Evolutionary conservation across 371 early-diverging fungal species (phyloP), one percentile per base, ranked within the genome.

Genomic region (Mortierella sp.): DNA sequence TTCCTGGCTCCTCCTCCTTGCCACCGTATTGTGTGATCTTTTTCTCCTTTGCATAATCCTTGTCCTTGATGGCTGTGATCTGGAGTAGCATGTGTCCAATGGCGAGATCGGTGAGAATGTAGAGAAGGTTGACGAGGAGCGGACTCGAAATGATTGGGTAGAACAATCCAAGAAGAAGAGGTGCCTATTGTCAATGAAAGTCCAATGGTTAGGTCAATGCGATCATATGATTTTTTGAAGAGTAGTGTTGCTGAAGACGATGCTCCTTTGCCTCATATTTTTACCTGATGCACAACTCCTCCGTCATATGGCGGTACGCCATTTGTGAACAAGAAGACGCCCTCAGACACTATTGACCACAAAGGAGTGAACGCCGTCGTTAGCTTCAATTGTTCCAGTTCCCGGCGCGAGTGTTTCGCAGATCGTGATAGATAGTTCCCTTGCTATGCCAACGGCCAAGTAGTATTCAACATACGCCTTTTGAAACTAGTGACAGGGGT

Each of bases 251-350:
- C 27, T 43, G 49, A 46, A 2, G 32, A 18, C 21, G 4, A 48
- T 46, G 41, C 14, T 8, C 24, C 1, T 70, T 76, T 5, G 38
- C 46, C 48, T 18, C 35, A 18, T 32, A 12, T 51, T 4, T 48
- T 14, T 85, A 96, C 97, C 89, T 97, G 98, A 87, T 97, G 97
- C 81, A 93, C 96, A 21, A 95, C 89, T 49, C 95, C 96, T 24
- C 97, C 97, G 83, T 97, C 96, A 87, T 97, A 98, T 14, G 97
- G 97, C 43, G 96, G 92, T 0, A 98, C 91, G 55, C 92, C 94
- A 77, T 93, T 91, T 27, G 91, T 83, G 76, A 93, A 96, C 51
- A 98, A 90, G 86, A 91, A 95, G n/a, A 97, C 89, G 46, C 98
- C 98, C 90, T 98, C 99, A 27, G 93, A 92, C 48, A 98, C 96